These are phyloP conservation scores for Chalaropsis ovoidea DNA, from an alignment of 2,329 filamentous ascomycete genomes.

Conservation along the genomic window DNA sequence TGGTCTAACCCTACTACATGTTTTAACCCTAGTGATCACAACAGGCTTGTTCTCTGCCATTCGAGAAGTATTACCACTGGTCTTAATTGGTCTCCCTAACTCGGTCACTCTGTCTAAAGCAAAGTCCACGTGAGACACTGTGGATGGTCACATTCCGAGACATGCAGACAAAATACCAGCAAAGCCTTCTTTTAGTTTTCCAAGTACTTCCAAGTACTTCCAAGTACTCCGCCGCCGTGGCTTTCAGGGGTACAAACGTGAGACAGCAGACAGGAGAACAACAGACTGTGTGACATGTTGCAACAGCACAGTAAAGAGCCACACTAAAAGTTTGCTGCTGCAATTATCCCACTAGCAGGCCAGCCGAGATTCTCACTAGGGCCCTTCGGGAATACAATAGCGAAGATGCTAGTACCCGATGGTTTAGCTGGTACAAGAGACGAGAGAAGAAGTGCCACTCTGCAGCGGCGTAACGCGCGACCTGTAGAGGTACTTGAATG, in stretches of 20 bases:
- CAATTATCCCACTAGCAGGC: neutral
- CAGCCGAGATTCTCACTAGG: neutral
- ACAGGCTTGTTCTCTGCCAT: too few relatives aligned
- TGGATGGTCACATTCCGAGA: neutral
- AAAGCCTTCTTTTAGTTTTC: neutral
- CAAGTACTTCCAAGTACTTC: neutral
- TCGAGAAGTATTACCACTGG: too few relatives aligned
- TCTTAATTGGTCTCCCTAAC: too few relatives aligned
- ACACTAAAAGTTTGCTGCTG: too few relatives aligned
- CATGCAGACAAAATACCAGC: neutral
- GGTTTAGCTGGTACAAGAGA: neutral
- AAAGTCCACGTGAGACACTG: neutral
- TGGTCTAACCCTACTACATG: too few relatives aligned
- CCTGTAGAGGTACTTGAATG: neutral
- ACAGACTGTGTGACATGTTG: neutral
- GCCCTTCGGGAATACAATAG: slow-evolving; percentile 7
- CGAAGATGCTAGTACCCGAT: neutral
- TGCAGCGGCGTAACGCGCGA: neutral
- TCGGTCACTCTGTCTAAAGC: too few relatives aligned
- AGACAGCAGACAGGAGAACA: neutral
- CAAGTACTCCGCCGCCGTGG: neutral
- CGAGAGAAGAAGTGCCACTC: neutral
- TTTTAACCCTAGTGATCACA: too few relatives aligned
- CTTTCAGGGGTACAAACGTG: neutral
- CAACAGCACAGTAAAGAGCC: neutral